Evolutionary conservation across 2,329 filamentous ascomycete species (phyloP).

Genomic region (Lasiodiplodia gonubiensis): DNA sequence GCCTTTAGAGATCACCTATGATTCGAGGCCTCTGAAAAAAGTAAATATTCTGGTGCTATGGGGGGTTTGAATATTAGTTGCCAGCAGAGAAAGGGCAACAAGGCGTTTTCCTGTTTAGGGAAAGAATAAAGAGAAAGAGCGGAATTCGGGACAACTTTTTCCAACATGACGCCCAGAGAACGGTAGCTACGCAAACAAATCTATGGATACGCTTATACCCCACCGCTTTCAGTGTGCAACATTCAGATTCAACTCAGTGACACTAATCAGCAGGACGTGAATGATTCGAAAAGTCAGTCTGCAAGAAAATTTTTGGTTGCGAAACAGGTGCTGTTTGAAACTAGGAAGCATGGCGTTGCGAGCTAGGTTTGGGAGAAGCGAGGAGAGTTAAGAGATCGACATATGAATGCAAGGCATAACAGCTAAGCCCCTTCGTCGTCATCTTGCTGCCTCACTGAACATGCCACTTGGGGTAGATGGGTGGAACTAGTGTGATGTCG

Average conservation of each 20-base stretch:
- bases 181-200: constrained; percentile 24
- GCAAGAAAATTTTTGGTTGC: not conserved
- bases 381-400: not conserved
- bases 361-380: not conserved
- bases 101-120: constrained; percentile 11
- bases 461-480: not conserved
- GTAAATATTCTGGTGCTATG: constrained; percentile 6
- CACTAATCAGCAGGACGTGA: not conserved
- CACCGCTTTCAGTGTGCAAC: not conserved
- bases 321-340: constrained; percentile 11
- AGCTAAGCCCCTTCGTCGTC: not conserved
- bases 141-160: constrained; percentile 17
- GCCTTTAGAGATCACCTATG: constrained; percentile 13
- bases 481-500: not conserved
- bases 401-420: not conserved
- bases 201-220: constrained; percentile 26
- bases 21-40: constrained; percentile 5
- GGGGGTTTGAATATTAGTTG: constrained; percentile 10
- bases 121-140: constrained; percentile 15
- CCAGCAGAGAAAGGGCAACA: constrained; percentile 4
- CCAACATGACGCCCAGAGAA: constrained; percentile 25
- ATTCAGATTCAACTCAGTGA: not conserved
- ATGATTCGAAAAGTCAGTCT: not conserved
- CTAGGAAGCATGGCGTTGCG: constrained; percentile 10
- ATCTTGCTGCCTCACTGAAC: not conserved